phyloP scores from a whole-genome alignment of 2,329 filamentous ascomycete genomes.

The Alternaria viburni region DNA sequence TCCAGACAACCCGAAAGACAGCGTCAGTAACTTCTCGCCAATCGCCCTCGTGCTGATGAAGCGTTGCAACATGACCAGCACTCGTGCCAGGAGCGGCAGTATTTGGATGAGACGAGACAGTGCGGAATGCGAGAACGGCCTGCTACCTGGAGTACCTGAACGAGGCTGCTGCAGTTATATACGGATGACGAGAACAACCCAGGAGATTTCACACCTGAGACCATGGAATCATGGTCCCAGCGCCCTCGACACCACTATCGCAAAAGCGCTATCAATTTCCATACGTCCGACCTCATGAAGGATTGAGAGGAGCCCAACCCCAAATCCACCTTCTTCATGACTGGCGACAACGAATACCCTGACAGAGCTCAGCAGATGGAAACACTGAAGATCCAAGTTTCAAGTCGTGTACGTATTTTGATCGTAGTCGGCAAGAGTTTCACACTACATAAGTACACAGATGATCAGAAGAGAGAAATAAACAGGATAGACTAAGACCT shows the following conservation, averaged over 20 bases:
- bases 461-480: neutral
- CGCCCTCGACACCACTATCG: neutral
- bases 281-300: neutral
- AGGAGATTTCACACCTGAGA: neutral
- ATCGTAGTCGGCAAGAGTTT: neutral
- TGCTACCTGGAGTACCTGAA: neutral
- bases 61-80: neutral
- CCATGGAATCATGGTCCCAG: neutral
- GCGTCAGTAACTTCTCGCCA: neutral
- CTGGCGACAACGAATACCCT: neutral
- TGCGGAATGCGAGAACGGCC: neutral
- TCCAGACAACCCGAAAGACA: neutral
- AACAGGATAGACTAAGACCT: neutral
- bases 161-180: neutral
- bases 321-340: neutral
- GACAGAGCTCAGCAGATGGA: neutral
- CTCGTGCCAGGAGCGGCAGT: neutral
- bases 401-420: neutral
- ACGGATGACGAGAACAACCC: neutral
- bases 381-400: neutral
- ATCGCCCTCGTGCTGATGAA: neutral
- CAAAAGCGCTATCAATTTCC: neutral
- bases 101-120: neutral
- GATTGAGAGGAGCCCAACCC: neutral
- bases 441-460: neutral